phyloP scores from a whole-genome alignment of 2,329 filamentous ascomycete genomes.

The Ceratocystiopsis sp. region DNA sequence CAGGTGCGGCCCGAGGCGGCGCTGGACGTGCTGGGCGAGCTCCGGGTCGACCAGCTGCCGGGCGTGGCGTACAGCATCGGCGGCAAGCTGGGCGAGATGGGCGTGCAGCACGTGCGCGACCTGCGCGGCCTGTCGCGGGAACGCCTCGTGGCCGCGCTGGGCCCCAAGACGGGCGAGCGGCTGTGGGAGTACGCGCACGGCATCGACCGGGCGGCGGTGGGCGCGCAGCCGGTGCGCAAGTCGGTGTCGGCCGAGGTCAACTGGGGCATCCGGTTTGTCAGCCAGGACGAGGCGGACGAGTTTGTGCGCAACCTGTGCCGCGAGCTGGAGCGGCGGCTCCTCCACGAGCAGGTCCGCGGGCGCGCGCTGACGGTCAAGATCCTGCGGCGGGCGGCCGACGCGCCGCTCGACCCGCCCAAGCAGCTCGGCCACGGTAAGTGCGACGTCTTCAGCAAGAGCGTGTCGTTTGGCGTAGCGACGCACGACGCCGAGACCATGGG shows the following conservation, averaged over 20 bases:
- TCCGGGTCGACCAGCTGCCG: conserved; percentile 68
- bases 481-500: conserved; percentile 54
- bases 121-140: conserved; percentile 64
- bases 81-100: conserved; percentile 74
- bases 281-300: conserved; percentile 79
- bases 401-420: conserved; percentile 80
- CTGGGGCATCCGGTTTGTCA: conserved; percentile 93
- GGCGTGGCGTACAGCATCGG: conserved; percentile 86
- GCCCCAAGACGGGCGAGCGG: conserved; percentile 84
- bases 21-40: conserved; percentile 55
- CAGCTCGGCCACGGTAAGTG: conserved; percentile 92
- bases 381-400: conserved; percentile 73
- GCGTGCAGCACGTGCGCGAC: conserved; percentile 68
- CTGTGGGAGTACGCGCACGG: conserved; percentile 82
- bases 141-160: conserved; percentile 52
- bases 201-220: conserved; percentile 72
- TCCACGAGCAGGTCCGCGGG: conserved; percentile 74
- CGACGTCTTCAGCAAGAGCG: conserved; percentile 82
- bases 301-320: conserved; percentile 74
- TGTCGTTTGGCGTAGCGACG: conserved; percentile 68
- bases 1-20: conserved; percentile 72
- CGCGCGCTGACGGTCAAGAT: conserved; percentile 85
- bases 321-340: conserved; percentile 64
- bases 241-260: conserved; percentile 96
- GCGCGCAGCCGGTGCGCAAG: conserved; percentile 70